phyloP scores from a whole-genome alignment of 345 rosid genomes.

The Brassica napus region Da-Ae NC_063436.1:6902501-6903000 shows the following conservation, averaged over 20 bases:
- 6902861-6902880: conserved; percentile 52
- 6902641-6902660: conserved; percentile 6
- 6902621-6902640: not conserved
- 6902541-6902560: conserved; percentile 56
- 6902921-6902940: not conserved
- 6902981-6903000: conserved; percentile 67
- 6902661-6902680: not conserved
- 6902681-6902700: conserved; percentile 72
- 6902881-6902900: not conserved
- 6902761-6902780: conserved; percentile 73
- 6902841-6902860: conserved; percentile 98
- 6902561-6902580: conserved; percentile 76
- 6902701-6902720: conserved; percentile 96
- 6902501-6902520: conserved; percentile 73
- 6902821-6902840: conserved; percentile 89
- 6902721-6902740: conserved; percentile 90
- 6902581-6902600: conserved; percentile 95
- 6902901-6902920: not conserved
- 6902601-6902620: conserved; percentile 50
- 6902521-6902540: conserved; percentile 62
- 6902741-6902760: conserved; percentile 83
- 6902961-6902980: conserved; percentile 64
- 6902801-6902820: conserved; percentile 53
- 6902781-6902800: conserved; percentile 73
- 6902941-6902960: conserved; percentile 66